Evolutionary conservation across 768 basidiomycete genomes (phyloP).

Genomic region (Boletus rubroflammeus): DNA sequence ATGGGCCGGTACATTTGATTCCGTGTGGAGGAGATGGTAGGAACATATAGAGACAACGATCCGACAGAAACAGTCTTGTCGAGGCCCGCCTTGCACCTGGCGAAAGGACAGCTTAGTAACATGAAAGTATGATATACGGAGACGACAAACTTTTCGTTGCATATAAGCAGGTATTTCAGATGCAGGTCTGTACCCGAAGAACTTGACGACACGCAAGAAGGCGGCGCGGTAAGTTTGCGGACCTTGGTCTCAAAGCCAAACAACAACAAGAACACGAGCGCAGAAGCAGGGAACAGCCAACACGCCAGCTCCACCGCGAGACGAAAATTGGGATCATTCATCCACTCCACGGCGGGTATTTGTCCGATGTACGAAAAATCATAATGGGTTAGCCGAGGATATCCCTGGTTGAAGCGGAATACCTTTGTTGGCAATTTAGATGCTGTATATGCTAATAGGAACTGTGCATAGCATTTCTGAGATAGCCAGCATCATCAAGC

Average conservation of each 20-base stretch:
- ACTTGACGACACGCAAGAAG: constrained; percentile 30
- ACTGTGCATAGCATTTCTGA: constrained; percentile 47
- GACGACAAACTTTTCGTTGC: constrained; percentile 9
- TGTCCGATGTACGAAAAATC: constrained; percentile 44
- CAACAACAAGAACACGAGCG: constrained; percentile 60
- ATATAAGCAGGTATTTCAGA: neutral
- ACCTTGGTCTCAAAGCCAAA: constrained; percentile 67
- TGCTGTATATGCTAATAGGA: constrained; percentile 38
- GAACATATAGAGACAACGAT: constrained; percentile 14
- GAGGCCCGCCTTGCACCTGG: constrained; percentile 3
- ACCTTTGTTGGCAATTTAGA: constrained; percentile 35
- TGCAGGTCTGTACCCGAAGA: constrained; percentile 15
- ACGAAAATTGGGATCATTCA: constrained; percentile 20
- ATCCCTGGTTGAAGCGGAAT: constrained; percentile 41
- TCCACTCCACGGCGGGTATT: constrained; percentile 44
- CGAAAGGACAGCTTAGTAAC: neutral
- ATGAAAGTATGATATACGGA: neutral
- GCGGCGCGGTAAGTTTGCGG: constrained; percentile 43
- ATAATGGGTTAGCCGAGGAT: constrained; percentile 49
- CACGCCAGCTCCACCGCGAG: constrained; percentile 42
- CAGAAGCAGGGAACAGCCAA: constrained; percentile 46
- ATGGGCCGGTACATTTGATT: neutral
- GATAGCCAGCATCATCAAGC: constrained; percentile 53
- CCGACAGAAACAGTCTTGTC: constrained; percentile 15
- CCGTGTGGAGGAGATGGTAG: neutral